phyloP scores from a whole-genome alignment of 139 green algal species.

The Tetraselmis striata region DNA sequence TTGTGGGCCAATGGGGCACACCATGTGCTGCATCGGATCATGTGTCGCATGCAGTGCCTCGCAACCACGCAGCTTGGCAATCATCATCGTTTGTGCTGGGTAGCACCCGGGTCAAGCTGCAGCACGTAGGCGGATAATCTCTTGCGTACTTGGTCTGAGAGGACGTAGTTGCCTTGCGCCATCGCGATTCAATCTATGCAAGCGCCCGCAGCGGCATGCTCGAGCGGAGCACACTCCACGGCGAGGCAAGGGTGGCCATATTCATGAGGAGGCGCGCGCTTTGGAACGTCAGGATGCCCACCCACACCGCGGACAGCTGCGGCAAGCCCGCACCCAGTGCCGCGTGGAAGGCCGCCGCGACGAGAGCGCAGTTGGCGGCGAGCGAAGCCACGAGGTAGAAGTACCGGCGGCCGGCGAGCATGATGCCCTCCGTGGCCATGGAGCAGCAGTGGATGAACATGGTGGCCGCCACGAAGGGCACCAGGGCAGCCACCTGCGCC shows the following conservation, averaged over 20 bases:
- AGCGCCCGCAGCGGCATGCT: neutral
- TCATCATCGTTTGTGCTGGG: too few species aligned
- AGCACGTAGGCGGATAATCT: too few species aligned
- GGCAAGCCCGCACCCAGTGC: neutral
- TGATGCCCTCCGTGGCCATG: conserved; percentile 35
- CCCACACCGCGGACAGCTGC: conserved; percentile 7
- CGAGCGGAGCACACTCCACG: neutral
- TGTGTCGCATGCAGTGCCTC: too few species aligned
- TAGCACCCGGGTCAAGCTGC: too few species aligned
- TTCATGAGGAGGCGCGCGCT: conserved; percentile 17
- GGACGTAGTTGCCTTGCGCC: too few species aligned
- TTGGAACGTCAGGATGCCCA: conserved; percentile 25
- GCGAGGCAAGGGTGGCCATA: neutral
- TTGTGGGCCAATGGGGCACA: too few species aligned
- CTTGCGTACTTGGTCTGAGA: too few species aligned
- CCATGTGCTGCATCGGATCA: too few species aligned
- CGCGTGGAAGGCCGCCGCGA: conserved; percentile 1
- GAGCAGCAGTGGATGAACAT: conserved; percentile 28
- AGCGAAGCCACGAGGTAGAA: conserved; percentile 18
- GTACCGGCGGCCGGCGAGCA: conserved; percentile 26
- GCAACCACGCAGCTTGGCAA: too few species aligned
- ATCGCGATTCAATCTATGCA: too few species aligned
- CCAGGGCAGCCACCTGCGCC: neutral
- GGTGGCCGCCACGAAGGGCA: conserved; percentile 7
- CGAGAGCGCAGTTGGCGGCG: conserved; percentile 14